Conservation (phyloP, 2,329 filamentous ascomycete genomes). For the Pseudocercospora pini-densiflorae region DNA sequence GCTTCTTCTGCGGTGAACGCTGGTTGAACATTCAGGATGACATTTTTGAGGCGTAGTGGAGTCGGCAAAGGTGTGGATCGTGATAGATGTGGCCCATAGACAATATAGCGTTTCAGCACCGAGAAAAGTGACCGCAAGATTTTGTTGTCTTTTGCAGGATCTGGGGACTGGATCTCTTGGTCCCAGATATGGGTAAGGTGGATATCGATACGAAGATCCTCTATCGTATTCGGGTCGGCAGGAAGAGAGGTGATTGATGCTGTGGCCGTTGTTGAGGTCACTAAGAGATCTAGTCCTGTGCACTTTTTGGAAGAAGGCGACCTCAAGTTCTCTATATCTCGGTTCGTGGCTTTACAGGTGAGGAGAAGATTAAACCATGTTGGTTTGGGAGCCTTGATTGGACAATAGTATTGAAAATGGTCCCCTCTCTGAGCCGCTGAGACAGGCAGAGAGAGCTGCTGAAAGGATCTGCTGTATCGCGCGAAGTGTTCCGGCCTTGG, state of each 20-base stretch:
- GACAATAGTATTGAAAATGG: not conserved
- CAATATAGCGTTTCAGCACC: slow-evolving; percentile 6
- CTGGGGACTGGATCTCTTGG: not conserved
- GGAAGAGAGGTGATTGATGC: not conserved
- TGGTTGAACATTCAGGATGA: not conserved
- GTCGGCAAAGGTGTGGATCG: not conserved
- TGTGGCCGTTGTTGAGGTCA: slow-evolving; percentile 10
- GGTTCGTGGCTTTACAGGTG: slow-evolving; percentile 6
- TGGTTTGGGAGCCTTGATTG: not conserved
- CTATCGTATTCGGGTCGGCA: not conserved
- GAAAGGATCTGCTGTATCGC: not conserved
- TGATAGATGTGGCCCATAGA: slow-evolving; percentile 8
- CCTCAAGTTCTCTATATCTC: not conserved
- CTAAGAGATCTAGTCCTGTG: not conserved
- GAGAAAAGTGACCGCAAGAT: slow-evolving; percentile 10
- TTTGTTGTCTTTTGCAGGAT: slow-evolving; percentile 6
- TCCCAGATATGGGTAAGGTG: slow-evolving; percentile 5
- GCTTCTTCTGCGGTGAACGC: not conserved
- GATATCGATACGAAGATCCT: slow-evolving; percentile 8
- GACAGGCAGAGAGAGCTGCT: not conserved
- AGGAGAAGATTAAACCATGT: slow-evolving; percentile 11
- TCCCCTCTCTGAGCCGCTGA: not conserved
- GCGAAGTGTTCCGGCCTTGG: not conserved
- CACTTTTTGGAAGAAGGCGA: not conserved
- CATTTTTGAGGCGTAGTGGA: not conserved